phyloP scores from a whole-genome alignment of 345 rosid genomes.

The Anastatica hierochuntica region DNA sequence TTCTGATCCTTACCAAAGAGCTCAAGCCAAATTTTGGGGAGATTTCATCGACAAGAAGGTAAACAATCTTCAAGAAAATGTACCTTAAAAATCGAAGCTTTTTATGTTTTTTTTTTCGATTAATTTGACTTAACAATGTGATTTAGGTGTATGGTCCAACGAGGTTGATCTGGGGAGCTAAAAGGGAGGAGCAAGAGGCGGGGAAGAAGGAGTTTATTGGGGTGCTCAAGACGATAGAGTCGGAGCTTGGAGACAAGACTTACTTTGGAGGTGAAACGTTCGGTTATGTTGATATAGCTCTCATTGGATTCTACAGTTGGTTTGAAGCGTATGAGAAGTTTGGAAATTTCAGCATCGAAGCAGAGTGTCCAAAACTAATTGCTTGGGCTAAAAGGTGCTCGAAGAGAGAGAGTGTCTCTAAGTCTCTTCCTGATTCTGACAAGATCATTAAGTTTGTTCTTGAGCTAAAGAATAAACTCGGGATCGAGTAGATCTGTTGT shows the following conservation, averaged over 20 bases:
- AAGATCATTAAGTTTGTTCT: background rate
- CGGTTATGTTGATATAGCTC: constrained; percentile 17
- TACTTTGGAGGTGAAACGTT: constrained; percentile 15
- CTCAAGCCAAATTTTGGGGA: constrained; percentile 7
- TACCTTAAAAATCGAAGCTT: too few species aligned
- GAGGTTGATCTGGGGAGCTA: constrained; percentile 7
- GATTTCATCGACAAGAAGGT: constrained; percentile 14
- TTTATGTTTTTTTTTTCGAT: too few species aligned
- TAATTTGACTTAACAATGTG: background rate
- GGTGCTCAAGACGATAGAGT: constrained; percentile 11
- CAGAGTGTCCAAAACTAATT: constrained; percentile 2
- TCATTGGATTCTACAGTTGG: constrained; percentile 13
- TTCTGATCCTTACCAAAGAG: constrained; percentile 7
- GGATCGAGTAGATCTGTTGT: background rate
- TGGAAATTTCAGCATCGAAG: too few species aligned
- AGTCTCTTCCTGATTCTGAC: background rate
- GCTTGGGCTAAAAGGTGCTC: constrained; percentile 12
- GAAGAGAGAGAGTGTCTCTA: constrained; percentile 12
- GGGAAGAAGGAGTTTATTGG: constrained; percentile 15
- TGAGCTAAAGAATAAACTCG: background rate
- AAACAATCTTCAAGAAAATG: too few species aligned
- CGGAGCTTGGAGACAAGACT: constrained; percentile 8
- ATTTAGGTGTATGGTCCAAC: constrained; percentile 6
- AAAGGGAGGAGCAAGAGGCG: constrained; percentile 15
- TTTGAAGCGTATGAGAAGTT: constrained; percentile 6